phyloP scores from a whole-genome alignment of 495 filamentous ascomycete species.

The Chaetomium fimeti region DNA sequence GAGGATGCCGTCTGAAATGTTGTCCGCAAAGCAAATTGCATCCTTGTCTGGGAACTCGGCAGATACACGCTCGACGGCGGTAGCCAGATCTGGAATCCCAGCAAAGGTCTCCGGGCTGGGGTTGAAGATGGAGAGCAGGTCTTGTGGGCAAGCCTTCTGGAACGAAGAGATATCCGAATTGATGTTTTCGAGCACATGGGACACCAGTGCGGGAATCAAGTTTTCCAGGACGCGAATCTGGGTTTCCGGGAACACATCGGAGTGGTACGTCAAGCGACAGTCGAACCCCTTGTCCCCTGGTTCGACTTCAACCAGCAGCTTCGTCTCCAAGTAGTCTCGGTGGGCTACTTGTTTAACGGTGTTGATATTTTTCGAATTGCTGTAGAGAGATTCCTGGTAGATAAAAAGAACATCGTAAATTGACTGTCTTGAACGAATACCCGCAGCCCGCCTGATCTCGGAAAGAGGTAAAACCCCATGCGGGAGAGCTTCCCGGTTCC shows the following conservation, averaged over 20 bases:
- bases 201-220: conserved; percentile 38
- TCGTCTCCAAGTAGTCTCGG: conserved; percentile 69
- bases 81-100: conserved; percentile 42
- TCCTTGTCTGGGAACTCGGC: conserved; percentile 46
- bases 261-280: conserved; percentile 54
- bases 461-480: conserved; percentile 59
- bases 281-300: conserved; percentile 55
- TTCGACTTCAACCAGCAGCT: conserved; percentile 68
- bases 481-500: conserved; percentile 59
- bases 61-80: conserved; percentile 55
- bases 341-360: conserved; percentile 50
- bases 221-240: conserved; percentile 50
- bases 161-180: conserved; percentile 34
- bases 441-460: conserved; percentile 62
- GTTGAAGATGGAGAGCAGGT: conserved; percentile 53
- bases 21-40: conserved; percentile 60
- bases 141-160: conserved; percentile 33
- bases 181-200: conserved; percentile 42
- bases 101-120: conserved; percentile 23
- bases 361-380: conserved; percentile 10
- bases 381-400: conserved; percentile 68
- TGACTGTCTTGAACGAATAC: conserved; percentile 44
- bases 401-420: conserved; percentile 72
- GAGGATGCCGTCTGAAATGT: conserved; percentile 36
- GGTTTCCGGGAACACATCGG: conserved; percentile 42